Base-by-base conservation (phyloP, 2,329 filamentous ascomycete genomes). In the Microthyrium microscopicum region DNA sequence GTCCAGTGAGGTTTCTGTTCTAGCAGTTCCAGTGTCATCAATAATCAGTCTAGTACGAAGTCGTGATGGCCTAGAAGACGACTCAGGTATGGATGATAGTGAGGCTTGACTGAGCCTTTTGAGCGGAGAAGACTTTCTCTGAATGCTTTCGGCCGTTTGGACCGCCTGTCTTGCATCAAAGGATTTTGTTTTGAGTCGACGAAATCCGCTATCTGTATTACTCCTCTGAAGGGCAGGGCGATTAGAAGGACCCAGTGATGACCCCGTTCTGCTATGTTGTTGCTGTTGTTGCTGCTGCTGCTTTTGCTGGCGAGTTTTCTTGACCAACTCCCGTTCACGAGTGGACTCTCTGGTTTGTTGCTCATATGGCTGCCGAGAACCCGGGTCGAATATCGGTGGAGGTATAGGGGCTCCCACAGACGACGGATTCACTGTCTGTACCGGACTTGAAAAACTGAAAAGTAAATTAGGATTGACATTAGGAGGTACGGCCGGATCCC, bases 391-490 rank as follows among this genome's bases (percentile, higher is more conserved):
- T 45, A 46, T 20, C 41, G 42, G 27, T 48, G 43, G 17, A 20
- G 33, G 26, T 12, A 25, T 8, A 21, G 32, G 29, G 13, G 29
- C 21, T 12, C 30, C 46, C 20, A 44, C 53, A 12, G 43, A 34
- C 17, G 40, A 38, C 27, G 46, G 41, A 12, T 46, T 44, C 22
- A 45, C 44, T 31, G 40, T 46, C 11, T 50, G 49, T 18, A 20
- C 17, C 12, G 39, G 39, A 33, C 39, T 38, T 7, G 43, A 39
- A 34, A 58, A 58, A 40, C 57, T 58, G 39, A 59, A 56, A 3
- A 61, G 44, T 45, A 66, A 52, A 29, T 51, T 65, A 11, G 62
- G 62, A 40, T 67, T 54, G 7, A 66, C 60, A 20, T 55, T 53
- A 39, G 41, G 13, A 31, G 32, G 11, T 20, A 26, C 9, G 45